Conservation (phyloP, 2,329 filamentous ascomycete species). For the Tolypocladium paradoxum region DNA sequence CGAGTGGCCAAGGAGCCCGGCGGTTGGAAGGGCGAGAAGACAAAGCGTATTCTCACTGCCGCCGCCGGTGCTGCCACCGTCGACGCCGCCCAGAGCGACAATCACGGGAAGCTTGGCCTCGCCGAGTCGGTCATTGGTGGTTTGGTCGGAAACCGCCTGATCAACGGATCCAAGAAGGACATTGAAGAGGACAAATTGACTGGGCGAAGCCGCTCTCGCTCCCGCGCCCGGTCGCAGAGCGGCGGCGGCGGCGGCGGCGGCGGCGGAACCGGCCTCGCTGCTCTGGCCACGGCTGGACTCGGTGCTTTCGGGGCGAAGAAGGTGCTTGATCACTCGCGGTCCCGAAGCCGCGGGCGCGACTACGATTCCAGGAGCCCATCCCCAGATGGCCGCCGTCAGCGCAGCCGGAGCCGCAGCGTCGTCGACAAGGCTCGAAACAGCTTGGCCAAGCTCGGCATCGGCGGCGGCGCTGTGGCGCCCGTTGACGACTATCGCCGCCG, state of each 20-base stretch:
- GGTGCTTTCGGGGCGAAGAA: slow-evolving; percentile 54
- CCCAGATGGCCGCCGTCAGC: slow-evolving; percentile 31
- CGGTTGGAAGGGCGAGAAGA: slow-evolving; percentile 82
- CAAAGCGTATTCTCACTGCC: slow-evolving; percentile 81
- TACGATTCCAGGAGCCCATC: slow-evolving; percentile 31
- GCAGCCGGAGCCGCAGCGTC: slow-evolving; percentile 53
- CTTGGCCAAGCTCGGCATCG: slow-evolving; percentile 51
- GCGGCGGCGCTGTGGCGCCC: slow-evolving; percentile 29
- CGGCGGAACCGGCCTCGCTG: slow-evolving; percentile 44
- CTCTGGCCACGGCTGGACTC: slow-evolving; percentile 50
- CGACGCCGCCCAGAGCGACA: slow-evolving; percentile 62
- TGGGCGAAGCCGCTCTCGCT: slow-evolving; percentile 59
- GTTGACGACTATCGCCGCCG: slow-evolving; percentile 27
- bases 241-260: slow-evolving; percentile 28
- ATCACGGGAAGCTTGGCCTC: slow-evolving; percentile 73
- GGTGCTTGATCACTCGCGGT: slow-evolving; percentile 42
- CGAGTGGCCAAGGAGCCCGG: slow-evolving; percentile 81
- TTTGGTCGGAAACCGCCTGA: slow-evolving; percentile 71
- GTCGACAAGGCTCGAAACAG: slow-evolving; percentile 51
- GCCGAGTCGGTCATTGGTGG: slow-evolving; percentile 83
- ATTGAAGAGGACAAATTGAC: slow-evolving; percentile 50
- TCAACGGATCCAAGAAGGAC: slow-evolving; percentile 65
- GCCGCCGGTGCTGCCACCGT: slow-evolving; percentile 79
- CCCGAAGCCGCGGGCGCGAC: slow-evolving; percentile 39
- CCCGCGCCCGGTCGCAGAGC: slow-evolving; percentile 48